Conservation (phyloP, 257 asterid genomes). For the Solanum piurae region DNA sequence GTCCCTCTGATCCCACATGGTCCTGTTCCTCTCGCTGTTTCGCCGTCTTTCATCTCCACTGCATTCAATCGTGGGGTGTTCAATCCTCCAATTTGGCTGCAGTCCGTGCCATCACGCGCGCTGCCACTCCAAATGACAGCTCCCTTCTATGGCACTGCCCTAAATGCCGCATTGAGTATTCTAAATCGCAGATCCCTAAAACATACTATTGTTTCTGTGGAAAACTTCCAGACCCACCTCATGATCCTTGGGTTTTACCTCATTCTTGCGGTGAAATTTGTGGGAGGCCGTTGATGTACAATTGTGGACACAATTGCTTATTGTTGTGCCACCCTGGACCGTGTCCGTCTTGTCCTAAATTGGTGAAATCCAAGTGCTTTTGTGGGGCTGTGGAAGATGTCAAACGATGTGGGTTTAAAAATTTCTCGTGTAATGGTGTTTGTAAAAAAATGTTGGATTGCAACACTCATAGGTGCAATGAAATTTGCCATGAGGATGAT, state of each 20-base stretch:
- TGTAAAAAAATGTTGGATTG: constrained; percentile 56
- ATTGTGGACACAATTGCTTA: constrained; percentile 78
- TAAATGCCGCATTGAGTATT: constrained; percentile 77
- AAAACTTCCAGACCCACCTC: constrained; percentile 63
- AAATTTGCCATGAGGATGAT: constrained; percentile 70
- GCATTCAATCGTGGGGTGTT: constrained; percentile 92
- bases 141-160: constrained; percentile 86
- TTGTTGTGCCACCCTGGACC: constrained; percentile 90
- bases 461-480: constrained; percentile 53
- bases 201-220: constrained; percentile 72
- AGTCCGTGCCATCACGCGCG: constrained; percentile 74
- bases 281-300: constrained; percentile 48
- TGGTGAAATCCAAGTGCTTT: constrained; percentile 54
- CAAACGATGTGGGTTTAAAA: constrained; percentile 77
- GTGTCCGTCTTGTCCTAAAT: constrained; percentile 87
- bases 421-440: constrained; percentile 48
- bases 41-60: constrained; percentile 81
- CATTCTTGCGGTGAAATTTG: constrained; percentile 94
- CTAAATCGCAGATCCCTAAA: constrained; percentile 54
- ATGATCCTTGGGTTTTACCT: constrained; percentile 90
- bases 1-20: constrained; percentile 84
- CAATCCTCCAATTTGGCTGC: constrained; percentile 66
- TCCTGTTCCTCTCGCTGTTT: constrained; percentile 79
- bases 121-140: constrained; percentile 33
- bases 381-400: constrained; percentile 74